Base-by-base conservation (phyloP, 345 rosid species). In the Eucalyptus polyanthemos region DNA sequence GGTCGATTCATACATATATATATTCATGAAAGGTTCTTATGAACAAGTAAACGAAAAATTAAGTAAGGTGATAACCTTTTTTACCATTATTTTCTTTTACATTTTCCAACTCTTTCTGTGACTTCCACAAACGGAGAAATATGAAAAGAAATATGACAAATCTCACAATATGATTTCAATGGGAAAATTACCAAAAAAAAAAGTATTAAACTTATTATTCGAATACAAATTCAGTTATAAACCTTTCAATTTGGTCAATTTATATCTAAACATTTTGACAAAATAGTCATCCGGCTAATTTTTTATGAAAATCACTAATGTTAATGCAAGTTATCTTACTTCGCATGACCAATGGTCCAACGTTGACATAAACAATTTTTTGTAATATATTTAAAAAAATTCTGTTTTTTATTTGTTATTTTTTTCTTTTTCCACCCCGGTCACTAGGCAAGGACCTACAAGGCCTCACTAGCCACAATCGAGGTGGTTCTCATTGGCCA, bases 231-330 rank as follows among this genome's bases (percentile, higher is more conserved):
- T 72, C 4, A 72, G 4, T 37, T 2, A 11, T 9, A 10, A 37
- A 72, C 8, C 1, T 9, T 69, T 69, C 1, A 69, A 69, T 34
- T 69, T 69, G 24, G 3, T 2, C 2, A 72, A 34, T 72, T 72
- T 37, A 72, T 11, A 19, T 67, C 24, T 67, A 67, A n/a, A 67
- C 6, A 31, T 31, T 67, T n/a, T 67, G 11, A 31, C 80, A 67
- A 31, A 4, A 21, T 69, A 69, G 4, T 17, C 80, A 69, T 31
- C 21, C 12, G 1, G 2, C 5, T 11, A 34, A 34, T 69, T 69
- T 69, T 69, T 6, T 3, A 1, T 0, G 3, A 4, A 69, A 16
- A 76, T 76, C 5, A 0, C 14, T 0, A 0, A 37, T 3, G 2
- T 72, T 2, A 8, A 69, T 16, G 2, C 12, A 2, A 3, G 7